Evolutionary conservation across 495 filamentous ascomycete species (phyloP), one percentile per base, ranked within the genome.

Genomic region (Hypomontagnella monticulosa): DNA sequence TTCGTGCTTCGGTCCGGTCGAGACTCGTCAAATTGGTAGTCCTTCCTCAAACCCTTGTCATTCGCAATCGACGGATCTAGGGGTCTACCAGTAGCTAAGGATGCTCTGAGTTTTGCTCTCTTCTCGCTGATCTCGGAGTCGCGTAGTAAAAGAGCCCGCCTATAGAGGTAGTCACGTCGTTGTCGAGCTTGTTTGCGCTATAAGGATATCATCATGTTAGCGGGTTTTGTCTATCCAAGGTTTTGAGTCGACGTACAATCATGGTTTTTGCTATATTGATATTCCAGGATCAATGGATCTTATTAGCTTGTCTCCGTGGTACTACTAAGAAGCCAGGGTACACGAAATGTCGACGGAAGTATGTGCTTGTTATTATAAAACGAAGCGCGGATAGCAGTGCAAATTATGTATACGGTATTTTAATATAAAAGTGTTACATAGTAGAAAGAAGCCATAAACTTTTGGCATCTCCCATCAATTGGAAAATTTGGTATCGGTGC

Each of bases 1-100:
- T 92, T 87, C 14, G 73, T 69, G 33, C 79, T 84, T 47, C 82
- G 73, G 41, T 91, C 87, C 10, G 82, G 77, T 10, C 85, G 75
- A 4, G 91, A 90, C 73, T 96, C 93, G 71, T 99, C 95, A 73
- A 91, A 99, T 70, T 93, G 93, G 81, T 90, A 98, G 73, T 97
- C 92, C 66, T 90, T 86, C 3, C 94, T 89, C 9, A 98, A 81
- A 23, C 84, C 71, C 75, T 90, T 93, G 74, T 99, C 96, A 71
- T 97, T 90, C 50, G 93, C 95, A 63, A 98, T 93, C 23, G 87
- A 83, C 36, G 91, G 86, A 63, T 95, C 91, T 38, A 99, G 83
- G 6, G 93, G 92, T 76, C 94, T 93, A 43, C 83, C 80, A 5
- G 82, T 83, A 19, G 95, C 95, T 32, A 99, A 81, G 19, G 93